Conservation (phyloP, 768 basidiomycete genomes). For the Lactarius vividus region DNA sequence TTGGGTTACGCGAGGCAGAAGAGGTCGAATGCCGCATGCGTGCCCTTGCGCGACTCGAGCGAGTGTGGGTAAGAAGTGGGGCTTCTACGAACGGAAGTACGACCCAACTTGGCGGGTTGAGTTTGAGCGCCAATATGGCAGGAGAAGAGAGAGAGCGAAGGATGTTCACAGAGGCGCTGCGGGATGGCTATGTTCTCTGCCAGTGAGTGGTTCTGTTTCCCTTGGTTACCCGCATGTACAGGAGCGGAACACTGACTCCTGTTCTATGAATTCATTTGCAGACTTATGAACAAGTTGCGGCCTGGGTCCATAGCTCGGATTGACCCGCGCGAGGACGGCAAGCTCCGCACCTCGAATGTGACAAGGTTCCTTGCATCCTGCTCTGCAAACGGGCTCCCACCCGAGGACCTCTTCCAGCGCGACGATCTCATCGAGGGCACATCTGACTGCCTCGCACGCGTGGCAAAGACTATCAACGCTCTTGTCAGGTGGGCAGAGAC, state of each 20-base stretch:
- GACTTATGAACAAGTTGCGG: constrained; percentile 77
- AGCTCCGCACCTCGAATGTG: constrained; percentile 64
- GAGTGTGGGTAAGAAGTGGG: constrained; percentile 72
- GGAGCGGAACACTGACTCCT: constrained; percentile 22
- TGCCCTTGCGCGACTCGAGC: constrained; percentile 62
- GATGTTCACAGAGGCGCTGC: constrained; percentile 69
- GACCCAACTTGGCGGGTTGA: constrained; percentile 35
- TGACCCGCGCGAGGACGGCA: constrained; percentile 64
- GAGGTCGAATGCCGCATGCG: constrained; percentile 70
- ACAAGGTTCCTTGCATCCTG: constrained; percentile 78
- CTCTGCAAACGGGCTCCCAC: constrained; percentile 58
- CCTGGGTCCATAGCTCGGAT: constrained; percentile 58
- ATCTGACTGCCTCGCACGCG: constrained; percentile 61
- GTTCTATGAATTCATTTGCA: constrained; percentile 36
- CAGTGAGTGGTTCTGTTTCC: constrained; percentile 56
- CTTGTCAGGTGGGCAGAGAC: constrained; percentile 62
- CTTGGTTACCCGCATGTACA: constrained; percentile 11
- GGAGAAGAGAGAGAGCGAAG: constrained; percentile 76
- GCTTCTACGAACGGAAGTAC: constrained; percentile 41
- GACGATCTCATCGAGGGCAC: constrained; percentile 66
- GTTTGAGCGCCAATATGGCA: constrained; percentile 43
- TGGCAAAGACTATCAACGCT: constrained; percentile 70
- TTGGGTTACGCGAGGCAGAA: constrained; percentile 60
- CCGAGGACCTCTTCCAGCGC: constrained; percentile 62
- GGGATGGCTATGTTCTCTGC: constrained; percentile 87